A percentile compares a stretch with the other conserved stretches of the same genome.
phyloP scores from a whole-genome alignment of 2,329 filamentous ascomycete species.

The Orbilia blumenaviensis region DNA sequence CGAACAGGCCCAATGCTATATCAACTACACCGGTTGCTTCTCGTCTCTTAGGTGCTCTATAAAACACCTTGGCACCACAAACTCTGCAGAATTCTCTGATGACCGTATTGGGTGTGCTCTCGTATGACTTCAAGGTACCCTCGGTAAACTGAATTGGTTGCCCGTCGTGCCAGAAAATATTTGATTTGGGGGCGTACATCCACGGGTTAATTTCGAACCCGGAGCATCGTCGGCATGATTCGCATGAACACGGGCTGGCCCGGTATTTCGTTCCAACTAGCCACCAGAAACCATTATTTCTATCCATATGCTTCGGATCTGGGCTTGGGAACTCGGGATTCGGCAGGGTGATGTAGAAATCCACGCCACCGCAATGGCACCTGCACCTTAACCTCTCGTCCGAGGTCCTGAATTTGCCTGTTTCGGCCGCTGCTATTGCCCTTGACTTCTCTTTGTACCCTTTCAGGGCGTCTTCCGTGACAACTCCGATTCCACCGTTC shows the following conservation, averaged over 20 bases:
- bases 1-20: constrained; percentile 20
- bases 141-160: constrained; percentile 28
- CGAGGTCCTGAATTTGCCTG: background rate
- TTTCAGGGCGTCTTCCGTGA: background rate
- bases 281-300: constrained; percentile 30
- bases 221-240: constrained; percentile 40
- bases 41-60: constrained; percentile 20
- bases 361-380: constrained; percentile 42
- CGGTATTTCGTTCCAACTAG: background rate
- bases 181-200: constrained; percentile 14
- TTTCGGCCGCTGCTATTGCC: background rate
- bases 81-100: constrained; percentile 36
- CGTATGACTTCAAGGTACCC: constrained; percentile 39
- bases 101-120: constrained; percentile 26
- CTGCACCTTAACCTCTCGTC: constrained; percentile 34
- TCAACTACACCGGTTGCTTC: constrained; percentile 23
- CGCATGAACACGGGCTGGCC: constrained; percentile 23
- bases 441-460: constrained; percentile 30
- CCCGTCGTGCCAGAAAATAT: constrained; percentile 40
- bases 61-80: constrained; percentile 42
- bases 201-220: constrained; percentile 38
- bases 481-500: background rate
- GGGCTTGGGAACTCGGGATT: constrained; percentile 8
- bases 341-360: constrained; percentile 34
- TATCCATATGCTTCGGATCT: constrained; percentile 10